A percentile compares a stretch with the other conserved stretches of the same genome.
phyloP scores from a whole-genome alignment of 768 basidiomycete species.

The Coprinopsis strossmayeri region DNA sequence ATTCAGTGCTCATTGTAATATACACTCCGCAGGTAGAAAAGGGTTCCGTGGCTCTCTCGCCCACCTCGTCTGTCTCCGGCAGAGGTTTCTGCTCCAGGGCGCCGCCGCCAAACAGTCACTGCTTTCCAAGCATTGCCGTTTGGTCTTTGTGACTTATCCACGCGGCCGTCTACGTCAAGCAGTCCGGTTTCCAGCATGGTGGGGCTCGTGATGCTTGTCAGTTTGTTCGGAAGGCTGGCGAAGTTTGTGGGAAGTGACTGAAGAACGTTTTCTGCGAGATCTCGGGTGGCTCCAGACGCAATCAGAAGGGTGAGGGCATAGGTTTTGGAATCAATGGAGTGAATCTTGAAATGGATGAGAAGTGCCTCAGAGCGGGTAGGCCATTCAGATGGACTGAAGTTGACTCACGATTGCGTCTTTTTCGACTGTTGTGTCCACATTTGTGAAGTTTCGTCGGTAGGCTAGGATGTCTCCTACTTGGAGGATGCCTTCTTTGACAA shows the following conservation, averaged over 20 bases:
- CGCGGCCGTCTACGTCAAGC: constrained; percentile 45
- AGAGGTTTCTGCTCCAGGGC: constrained; percentile 20
- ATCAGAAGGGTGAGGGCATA: constrained; percentile 37
- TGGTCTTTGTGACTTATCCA: constrained; percentile 33
- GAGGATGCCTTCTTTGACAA: constrained; percentile 39
- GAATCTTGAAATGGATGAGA: constrained; percentile 28
- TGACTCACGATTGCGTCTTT: constrained; percentile 47
- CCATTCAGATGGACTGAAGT: not conserved
- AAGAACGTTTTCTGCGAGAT: constrained; percentile 33
- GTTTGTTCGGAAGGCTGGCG: constrained; percentile 12
- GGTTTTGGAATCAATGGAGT: constrained; percentile 35
- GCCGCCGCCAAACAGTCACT: constrained; percentile 50
- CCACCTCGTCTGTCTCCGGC: constrained; percentile 28
- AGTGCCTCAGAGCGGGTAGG: not conserved
- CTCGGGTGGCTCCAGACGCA: constrained; percentile 26
- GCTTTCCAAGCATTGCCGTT: constrained; percentile 54
- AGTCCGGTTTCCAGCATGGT: constrained; percentile 45
- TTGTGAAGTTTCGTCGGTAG: constrained; percentile 42
- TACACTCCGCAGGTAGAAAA: constrained; percentile 42
- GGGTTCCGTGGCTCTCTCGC: constrained; percentile 38
- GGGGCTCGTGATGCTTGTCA: constrained; percentile 35
- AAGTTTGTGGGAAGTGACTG: constrained; percentile 22
- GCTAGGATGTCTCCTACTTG: constrained; percentile 49
- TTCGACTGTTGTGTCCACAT: constrained; percentile 33
- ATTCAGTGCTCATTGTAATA: constrained; percentile 27